Evolutionary conservation across 352 stramenopile genomes (phyloP).

Genomic region (Ophiocytium majus): DNA sequence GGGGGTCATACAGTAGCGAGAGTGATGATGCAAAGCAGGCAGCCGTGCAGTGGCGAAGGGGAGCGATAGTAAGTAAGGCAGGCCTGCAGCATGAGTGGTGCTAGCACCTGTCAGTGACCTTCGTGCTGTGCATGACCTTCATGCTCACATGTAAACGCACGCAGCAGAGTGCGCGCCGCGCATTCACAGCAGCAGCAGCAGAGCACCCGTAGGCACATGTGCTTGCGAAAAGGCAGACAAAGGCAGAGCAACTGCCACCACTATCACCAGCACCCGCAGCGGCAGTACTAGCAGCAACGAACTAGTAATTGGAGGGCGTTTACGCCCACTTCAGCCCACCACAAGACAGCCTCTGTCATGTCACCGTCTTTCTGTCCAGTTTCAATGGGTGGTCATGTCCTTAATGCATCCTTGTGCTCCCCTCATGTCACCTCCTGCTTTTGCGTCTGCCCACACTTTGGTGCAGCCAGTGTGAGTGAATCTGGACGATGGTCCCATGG

Average conservation of each 20-base stretch:
- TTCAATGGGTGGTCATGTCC: background rate
- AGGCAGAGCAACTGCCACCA: background rate
- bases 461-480: background rate
- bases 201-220: too few relatives aligned
- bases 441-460: background rate
- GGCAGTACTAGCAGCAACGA: background rate
- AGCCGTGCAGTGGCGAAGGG: background rate
- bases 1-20: too few relatives aligned
- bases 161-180: background rate
- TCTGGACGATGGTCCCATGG: background rate
- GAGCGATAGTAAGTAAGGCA: background rate
- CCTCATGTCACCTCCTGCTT: background rate
- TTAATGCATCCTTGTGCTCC: background rate
- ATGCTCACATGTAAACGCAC: background rate
- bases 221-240: too few relatives aligned
- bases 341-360: background rate
- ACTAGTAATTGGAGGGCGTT: background rate
- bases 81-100: background rate
- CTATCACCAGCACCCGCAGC: background rate
- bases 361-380: background rate
- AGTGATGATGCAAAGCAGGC: background rate
- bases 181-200: too few relatives aligned
- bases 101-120: background rate
- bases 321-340: background rate
- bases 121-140: background rate